Conservation (phyloP, 805 yeast genomes). For the Ogataea degrootiae region DNA sequence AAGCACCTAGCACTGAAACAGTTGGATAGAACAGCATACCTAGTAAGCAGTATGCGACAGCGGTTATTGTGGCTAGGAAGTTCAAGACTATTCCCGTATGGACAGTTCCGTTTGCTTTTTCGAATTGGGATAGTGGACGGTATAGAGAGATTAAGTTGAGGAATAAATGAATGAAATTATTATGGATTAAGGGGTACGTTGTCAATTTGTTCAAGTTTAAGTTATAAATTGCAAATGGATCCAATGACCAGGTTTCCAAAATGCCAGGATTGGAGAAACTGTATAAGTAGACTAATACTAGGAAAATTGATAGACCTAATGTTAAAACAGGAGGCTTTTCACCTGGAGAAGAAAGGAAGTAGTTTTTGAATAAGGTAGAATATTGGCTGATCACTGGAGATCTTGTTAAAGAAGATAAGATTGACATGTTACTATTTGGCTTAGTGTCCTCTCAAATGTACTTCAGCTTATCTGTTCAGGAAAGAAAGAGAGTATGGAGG, state of each 20-base stretch:
- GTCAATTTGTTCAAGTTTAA: constrained; percentile 52
- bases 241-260: constrained; percentile 41
- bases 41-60: constrained; percentile 52
- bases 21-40: constrained; percentile 49
- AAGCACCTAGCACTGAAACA: constrained; percentile 58
- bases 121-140: constrained; percentile 62
- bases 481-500: too few species aligned
- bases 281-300: constrained; percentile 39
- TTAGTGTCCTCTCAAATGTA: too few species aligned
- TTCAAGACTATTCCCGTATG: constrained; percentile 80
- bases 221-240: constrained; percentile 49
- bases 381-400: not conserved
- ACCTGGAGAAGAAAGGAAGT: not conserved
- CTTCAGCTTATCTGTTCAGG: too few species aligned
- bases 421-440: not conserved
- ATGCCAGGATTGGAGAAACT: constrained; percentile 26
- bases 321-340: constrained; percentile 43
- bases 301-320: constrained; percentile 55
- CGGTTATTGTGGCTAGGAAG: constrained; percentile 64
- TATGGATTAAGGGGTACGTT: constrained; percentile 69
- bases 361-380: not conserved
- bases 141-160: constrained; percentile 54
- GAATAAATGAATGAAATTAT: constrained; percentile 53
- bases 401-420: not conserved
- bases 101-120: constrained; percentile 73